phyloP scores from a whole-genome alignment of 2,329 filamentous ascomycete species.

The Beauveria caledonica region DNA sequence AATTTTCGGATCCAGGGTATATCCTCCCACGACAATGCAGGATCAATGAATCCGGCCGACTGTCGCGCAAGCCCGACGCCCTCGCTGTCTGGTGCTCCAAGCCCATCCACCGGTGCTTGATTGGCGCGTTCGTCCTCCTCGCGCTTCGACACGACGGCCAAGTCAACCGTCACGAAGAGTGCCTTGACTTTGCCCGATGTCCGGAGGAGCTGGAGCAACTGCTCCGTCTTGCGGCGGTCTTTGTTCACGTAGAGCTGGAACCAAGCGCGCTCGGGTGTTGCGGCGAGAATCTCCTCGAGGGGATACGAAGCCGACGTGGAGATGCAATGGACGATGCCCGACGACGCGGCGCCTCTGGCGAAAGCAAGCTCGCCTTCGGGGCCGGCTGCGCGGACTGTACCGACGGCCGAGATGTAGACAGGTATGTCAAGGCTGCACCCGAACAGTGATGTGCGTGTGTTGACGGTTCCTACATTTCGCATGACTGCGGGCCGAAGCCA shows the following conservation, averaged over 20 bases:
- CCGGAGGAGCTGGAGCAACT: background rate
- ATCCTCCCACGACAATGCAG: conserved; percentile 37
- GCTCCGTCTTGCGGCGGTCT: conserved; percentile 6
- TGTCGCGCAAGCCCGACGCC: conserved; percentile 9
- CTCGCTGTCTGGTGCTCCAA: background rate
- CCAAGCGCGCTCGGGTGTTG: conserved; percentile 8
- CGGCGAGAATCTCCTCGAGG: conserved; percentile 6
- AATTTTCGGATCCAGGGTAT: conserved; percentile 41
- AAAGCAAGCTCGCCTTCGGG: conserved; percentile 17
- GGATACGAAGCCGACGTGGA: conserved; percentile 11
- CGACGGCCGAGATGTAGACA: conserved; percentile 18
- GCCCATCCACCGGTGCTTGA: background rate
- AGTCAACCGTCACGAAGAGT: conserved; percentile 12
- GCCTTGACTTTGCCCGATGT: conserved; percentile 11
- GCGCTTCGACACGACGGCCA: conserved; percentile 12
- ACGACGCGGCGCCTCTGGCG: conserved; percentile 12
- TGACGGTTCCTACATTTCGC: conserved; percentile 16
- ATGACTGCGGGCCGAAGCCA: conserved; percentile 20
- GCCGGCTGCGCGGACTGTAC: conserved; percentile 12
- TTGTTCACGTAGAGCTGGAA: conserved; percentile 15
- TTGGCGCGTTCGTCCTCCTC: conserved; percentile 15
- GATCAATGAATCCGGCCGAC: conserved; percentile 11
- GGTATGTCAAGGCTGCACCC: conserved; percentile 17
- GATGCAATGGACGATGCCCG: conserved; percentile 9
- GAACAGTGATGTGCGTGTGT: conserved; percentile 15